Evolutionary conservation across 352 stramenopile species (phyloP).

Genomic region (Aphanomyces astaci): DNA sequence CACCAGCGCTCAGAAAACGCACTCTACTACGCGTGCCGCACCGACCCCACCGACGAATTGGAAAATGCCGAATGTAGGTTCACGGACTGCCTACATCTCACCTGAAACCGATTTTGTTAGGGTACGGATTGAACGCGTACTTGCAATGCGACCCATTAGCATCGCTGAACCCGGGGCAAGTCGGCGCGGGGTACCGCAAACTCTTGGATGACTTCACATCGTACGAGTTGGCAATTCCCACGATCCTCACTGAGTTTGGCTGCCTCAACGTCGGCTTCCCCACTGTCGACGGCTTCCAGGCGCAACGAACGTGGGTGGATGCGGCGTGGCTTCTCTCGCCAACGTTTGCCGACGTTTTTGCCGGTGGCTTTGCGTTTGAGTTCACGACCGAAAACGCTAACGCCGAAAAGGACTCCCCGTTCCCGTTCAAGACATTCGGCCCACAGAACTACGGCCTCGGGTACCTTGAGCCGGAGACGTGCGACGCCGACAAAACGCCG

Average conservation of each 20-base stretch:
- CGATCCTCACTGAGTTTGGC: constrained; percentile 78
- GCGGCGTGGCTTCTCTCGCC: constrained; percentile 45
- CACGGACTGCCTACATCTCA: background rate
- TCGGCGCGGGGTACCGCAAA: constrained; percentile 45
- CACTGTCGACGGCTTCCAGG: constrained; percentile 46
- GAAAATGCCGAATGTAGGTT: constrained; percentile 56
- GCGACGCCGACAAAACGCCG: constrained; percentile 41
- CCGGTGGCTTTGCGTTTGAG: constrained; percentile 71
- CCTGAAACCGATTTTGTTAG: background rate
- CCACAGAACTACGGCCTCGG: constrained; percentile 80
- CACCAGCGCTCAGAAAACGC: constrained; percentile 49
- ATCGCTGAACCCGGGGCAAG: constrained; percentile 10
- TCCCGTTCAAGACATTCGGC: constrained; percentile 66
- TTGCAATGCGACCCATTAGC: constrained; percentile 53
- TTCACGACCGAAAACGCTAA: constrained; percentile 75
- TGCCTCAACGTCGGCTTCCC: constrained; percentile 58
- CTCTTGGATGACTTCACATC: constrained; percentile 48
- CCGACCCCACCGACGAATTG: constrained; percentile 41
- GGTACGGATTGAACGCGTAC: constrained; percentile 83
- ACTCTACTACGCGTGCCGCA: constrained; percentile 79
- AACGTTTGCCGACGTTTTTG: constrained; percentile 46
- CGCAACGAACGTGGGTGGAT: constrained; percentile 57
- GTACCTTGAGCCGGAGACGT: constrained; percentile 68
- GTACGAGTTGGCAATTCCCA: constrained; percentile 65
- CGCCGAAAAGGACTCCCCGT: constrained; percentile 39